phyloP scores from a whole-genome alignment of 768 basidiomycete species.

The Plicaturopsis crispa region DNA sequence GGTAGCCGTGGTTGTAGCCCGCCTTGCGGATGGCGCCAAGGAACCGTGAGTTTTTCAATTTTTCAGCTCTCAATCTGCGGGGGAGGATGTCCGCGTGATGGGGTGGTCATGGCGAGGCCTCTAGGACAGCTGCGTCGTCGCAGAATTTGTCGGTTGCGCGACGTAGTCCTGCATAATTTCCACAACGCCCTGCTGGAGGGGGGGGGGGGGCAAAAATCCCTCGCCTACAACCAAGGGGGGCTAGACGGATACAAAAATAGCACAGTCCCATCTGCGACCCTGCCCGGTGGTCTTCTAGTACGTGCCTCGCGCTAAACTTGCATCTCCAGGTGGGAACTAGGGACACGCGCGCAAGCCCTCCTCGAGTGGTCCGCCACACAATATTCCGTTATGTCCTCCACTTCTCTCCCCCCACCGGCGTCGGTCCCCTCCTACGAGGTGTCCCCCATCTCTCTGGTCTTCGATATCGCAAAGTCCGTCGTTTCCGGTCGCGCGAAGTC shows the following conservation, averaged over 20 bases:
- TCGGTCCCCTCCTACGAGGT: constrained; percentile 12
- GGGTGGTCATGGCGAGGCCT: neutral
- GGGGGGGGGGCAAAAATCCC: too few relatives aligned
- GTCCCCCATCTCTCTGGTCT: constrained; percentile 41
- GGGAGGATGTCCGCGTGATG: too few relatives aligned
- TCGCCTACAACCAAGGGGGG: too few relatives aligned
- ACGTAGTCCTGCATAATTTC: neutral
- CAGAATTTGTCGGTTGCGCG: neutral
- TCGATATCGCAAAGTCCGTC: constrained; percentile 42
- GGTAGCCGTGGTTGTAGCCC: constrained; percentile 25
- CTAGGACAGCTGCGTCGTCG: constrained; percentile 1
- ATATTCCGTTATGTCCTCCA: constrained; percentile 35
- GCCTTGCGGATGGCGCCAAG: constrained; percentile 31
- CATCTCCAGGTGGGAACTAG: constrained; percentile 42
- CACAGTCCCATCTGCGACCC: too few relatives aligned
- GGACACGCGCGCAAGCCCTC: constrained; percentile 42
- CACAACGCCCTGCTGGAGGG: too few relatives aligned
- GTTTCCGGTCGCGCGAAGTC: constrained; percentile 39
- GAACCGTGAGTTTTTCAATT: constrained; percentile 26
- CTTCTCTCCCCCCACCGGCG: constrained; percentile 18
- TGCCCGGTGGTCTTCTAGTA: neutral
- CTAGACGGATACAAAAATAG: too few relatives aligned
- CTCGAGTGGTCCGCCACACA: constrained; percentile 38
- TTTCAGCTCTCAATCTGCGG: too few relatives aligned
- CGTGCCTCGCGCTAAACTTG: neutral